phyloP scores from a whole-genome alignment of 257 asterid species.

The Solanum infundibuliforme region DNA sequence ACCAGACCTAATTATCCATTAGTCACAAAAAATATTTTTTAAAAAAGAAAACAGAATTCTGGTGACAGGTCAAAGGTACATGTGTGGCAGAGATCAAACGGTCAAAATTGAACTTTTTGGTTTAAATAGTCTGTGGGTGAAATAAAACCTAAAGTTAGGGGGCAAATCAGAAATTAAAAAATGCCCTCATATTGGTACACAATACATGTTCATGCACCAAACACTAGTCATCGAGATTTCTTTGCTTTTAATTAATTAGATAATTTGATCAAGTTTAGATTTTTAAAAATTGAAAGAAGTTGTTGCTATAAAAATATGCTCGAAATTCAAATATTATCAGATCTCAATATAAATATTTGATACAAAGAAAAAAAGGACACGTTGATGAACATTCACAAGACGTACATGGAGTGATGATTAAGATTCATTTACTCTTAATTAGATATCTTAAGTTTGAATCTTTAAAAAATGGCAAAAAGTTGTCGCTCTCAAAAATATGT shows the following conservation, averaged over 20 bases:
- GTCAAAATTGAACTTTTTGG: slow-evolving; percentile 61
- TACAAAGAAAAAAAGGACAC: too few relatives aligned
- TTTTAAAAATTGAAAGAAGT: not conserved
- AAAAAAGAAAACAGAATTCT: not conserved
- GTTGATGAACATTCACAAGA: not conserved
- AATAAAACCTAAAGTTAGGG: not conserved
- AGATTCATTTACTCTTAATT: not conserved
- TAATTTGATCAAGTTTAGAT: rapidly evolving
- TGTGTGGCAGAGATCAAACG: slow-evolving; percentile 8
- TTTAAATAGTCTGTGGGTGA: slow-evolving; percentile 12
- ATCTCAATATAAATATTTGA: too few relatives aligned
- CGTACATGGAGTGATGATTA: not conserved
- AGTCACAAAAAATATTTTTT: not conserved
- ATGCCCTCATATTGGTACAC: not conserved
- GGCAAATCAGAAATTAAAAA: not conserved
- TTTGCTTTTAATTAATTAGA: not conserved
- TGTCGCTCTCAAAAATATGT: not conserved
- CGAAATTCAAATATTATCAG: too few relatives aligned
- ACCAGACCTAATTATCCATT: not conserved
- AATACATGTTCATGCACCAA: not conserved
- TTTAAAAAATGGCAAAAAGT: not conserved
- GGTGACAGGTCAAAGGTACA: not conserved
- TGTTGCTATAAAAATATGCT: not conserved
- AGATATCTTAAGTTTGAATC: not conserved
- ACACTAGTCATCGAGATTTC: not conserved